A percentile compares a stretch with the other conserved stretches of the same genome.
phyloP scores from a whole-genome alignment of 2,329 filamentous ascomycete genomes.

The Colletotrichum camelliae region DNA sequence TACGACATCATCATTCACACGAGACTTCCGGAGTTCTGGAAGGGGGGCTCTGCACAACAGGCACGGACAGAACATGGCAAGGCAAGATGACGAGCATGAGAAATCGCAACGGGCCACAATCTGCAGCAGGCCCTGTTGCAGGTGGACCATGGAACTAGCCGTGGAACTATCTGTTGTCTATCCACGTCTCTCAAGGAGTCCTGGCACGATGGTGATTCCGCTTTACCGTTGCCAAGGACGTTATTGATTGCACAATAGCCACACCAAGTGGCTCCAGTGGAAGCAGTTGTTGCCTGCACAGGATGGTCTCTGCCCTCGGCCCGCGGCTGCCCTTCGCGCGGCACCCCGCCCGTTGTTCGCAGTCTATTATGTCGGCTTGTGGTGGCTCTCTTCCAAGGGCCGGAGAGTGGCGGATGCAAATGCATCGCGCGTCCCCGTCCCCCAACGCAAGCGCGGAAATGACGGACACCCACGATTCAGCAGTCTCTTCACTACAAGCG shows the following conservation, averaged over 20 bases:
- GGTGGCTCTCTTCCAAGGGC: background rate
- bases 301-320: background rate
- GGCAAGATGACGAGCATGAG: constrained; percentile 12
- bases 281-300: background rate
- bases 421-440: constrained; percentile 12
- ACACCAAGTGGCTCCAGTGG: background rate
- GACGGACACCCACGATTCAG: background rate
- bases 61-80: background rate
- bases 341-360: background rate
- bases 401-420: background rate
- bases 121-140: background rate
- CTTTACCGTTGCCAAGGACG: background rate
- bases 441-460: constrained; percentile 16
- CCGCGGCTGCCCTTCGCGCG: background rate
- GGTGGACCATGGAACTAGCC: background rate
- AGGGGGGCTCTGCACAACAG: background rate
- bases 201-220: background rate
- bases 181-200: background rate
- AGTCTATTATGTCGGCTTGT: background rate
- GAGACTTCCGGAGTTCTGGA: background rate
- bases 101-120: background rate
- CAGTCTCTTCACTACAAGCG: constrained; percentile 11
- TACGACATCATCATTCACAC: background rate
- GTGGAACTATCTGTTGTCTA: background rate
- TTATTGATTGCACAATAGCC: background rate